Percentiles rank a stretch among this genome's conserved stretches.
phyloP scores from a whole-genome alignment of 345 rosid species.

The Salix dunnii region DNA sequence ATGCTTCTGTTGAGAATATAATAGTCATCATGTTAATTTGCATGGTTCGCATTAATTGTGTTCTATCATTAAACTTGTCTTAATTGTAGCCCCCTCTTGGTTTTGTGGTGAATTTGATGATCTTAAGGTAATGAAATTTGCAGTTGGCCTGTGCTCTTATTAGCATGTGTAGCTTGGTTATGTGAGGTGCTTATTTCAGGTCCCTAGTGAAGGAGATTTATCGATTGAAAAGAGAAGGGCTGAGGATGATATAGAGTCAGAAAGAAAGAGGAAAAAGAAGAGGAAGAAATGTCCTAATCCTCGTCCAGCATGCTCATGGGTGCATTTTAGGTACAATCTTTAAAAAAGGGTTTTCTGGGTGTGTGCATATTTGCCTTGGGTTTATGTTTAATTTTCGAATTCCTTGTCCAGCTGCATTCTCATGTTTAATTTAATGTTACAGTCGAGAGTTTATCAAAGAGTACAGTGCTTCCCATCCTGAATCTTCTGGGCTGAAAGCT shows the following conservation, averaged over 20 bases:
- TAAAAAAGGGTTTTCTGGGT: background rate
- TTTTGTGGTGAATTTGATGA: background rate
- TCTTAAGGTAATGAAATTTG: background rate
- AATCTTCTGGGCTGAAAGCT: constrained; percentile 48
- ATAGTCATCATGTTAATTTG: background rate
- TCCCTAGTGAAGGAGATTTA: constrained; percentile 32
- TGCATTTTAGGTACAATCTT: constrained; percentile 39
- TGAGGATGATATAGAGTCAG: constrained; percentile 24
- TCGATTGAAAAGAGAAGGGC: constrained; percentile 14
- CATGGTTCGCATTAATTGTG: background rate
- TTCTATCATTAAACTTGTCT: background rate
- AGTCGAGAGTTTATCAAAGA: constrained; percentile 49
- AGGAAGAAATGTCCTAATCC: constrained; percentile 31
- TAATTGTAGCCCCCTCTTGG: background rate
- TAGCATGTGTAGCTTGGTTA: background rate
- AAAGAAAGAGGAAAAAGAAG: constrained; percentile 36
- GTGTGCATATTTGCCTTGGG: background rate
- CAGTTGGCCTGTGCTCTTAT: background rate
- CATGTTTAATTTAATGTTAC: constrained; percentile 17
- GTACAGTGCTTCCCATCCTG: constrained; percentile 46
- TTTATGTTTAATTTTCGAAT: background rate
- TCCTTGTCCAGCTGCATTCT: constrained; percentile 5
- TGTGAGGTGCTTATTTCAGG: constrained; percentile 22
- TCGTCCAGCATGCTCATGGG: constrained; percentile 55
- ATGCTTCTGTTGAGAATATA: background rate